phyloP scores from a whole-genome alignment of 2,329 filamentous ascomycete species.

The Colletotrichum theobromicola region DNA sequence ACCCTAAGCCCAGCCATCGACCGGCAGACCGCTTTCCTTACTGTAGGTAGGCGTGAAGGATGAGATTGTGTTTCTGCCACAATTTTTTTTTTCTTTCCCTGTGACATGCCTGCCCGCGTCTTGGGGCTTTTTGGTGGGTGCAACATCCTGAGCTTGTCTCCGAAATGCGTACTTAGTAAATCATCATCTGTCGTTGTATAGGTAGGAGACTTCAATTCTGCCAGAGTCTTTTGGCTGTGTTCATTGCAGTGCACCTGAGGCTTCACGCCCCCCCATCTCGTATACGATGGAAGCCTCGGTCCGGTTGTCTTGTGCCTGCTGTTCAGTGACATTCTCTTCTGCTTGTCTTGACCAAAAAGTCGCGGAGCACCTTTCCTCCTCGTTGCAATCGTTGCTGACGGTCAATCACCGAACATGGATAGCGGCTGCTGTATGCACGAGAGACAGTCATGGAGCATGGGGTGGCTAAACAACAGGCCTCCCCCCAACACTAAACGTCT shows the following conservation, averaged over 20 bases:
- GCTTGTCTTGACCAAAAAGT: not conserved
- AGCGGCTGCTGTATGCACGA: not conserved
- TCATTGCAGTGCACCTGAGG: not conserved
- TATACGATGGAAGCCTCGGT: not conserved
- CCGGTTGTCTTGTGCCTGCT: not conserved
- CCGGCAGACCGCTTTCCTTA: slow-evolving; percentile 6
- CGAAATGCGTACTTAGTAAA: not conserved
- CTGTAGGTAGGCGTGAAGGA: not conserved
- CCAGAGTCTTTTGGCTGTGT: not conserved
- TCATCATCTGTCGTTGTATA: not conserved
- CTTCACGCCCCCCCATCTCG: not conserved
- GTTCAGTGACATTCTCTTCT: not conserved
- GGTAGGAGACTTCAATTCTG: not conserved
- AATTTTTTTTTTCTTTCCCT: not conserved
- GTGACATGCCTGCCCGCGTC: not conserved
- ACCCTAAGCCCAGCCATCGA: not conserved
- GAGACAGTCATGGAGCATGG: slow-evolving; percentile 3
- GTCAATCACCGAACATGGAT: slow-evolving; percentile 15
- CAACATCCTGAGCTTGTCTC: not conserved
- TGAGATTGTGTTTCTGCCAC: slow-evolving; percentile 11
- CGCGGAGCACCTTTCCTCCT: not conserved
- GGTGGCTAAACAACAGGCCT: slow-evolving; percentile 15
- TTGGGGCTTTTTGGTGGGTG: not conserved
- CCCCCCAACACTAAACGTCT: slow-evolving; percentile 7
- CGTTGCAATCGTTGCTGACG: slow-evolving; percentile 1